Evolutionary conservation across 495 filamentous ascomycete species (phyloP), one percentile per base, ranked within the genome.

Genomic region (Penicillium nucicola): DNA sequence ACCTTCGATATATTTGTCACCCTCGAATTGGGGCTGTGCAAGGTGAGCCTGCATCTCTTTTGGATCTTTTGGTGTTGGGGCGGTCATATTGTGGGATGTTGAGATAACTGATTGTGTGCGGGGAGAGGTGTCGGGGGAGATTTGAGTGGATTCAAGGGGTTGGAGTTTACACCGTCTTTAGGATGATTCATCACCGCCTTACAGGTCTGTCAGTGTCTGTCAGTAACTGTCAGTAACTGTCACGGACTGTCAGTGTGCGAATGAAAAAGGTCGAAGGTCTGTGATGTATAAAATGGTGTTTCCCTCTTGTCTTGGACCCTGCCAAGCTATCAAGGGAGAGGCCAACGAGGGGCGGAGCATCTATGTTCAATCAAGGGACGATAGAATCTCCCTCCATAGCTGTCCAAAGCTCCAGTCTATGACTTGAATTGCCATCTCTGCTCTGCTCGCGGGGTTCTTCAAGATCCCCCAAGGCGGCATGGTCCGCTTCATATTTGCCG

Each of bases 1-100:
- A 52, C 70, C 70, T 7, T 71, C 48, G 31, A 64, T 48, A 32
- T 73, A 71, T 4, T 44, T 59, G 32, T 65, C 61, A 20, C 57
- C 64, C 41, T 62, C 39, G 54, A 59, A 67, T 28, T 62, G 57
- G 56, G 66, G 65, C 20, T 62, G 57, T 55, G 67, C 62, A 35
- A 66, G 52, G 12, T 60, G 48, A 37, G 52, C 56, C 39, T 68
- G 65, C 18, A 64, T 33, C 25, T 57, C 57, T 44, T 64, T 58
- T 30, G 44, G 42, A n/a, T 60, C 39, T n/a, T 53, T 50, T 39
- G 39, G 45, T 5, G 12, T 40, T 43, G 60, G 53, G 31, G 33
- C 42, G 25, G 53, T 54, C 61, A 68, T 66, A 35, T 43, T 56
- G 33, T 47, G 14, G 15, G 12, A 20, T 17, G 22, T 42, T 23